Conservation (phyloP, 2,329 filamentous ascomycete species). For the Dendryphion nanum region DNA sequence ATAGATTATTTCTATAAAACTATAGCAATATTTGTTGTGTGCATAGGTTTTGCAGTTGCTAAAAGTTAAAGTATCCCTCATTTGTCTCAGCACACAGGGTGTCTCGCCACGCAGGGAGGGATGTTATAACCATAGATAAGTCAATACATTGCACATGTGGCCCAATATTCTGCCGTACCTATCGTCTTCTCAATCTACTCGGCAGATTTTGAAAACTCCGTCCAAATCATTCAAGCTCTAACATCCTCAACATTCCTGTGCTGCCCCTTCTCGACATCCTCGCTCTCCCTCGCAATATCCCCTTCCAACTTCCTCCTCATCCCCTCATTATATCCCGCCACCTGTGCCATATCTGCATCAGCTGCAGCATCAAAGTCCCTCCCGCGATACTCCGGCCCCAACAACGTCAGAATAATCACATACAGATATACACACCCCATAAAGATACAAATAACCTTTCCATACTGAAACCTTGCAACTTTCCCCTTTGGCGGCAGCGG, state of each 20-base stretch:
- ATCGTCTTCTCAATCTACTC: no score
- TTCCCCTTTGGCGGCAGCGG: slow-evolving; percentile 58
- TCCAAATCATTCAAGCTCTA: slow-evolving; percentile 1
- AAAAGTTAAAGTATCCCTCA: slow-evolving; percentile 3
- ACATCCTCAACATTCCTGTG: slow-evolving; percentile 6
- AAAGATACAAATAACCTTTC: slow-evolving; percentile 85
- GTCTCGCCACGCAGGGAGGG: slow-evolving; percentile 1
- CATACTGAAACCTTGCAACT: slow-evolving; percentile 55
- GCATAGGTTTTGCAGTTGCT: slow-evolving; percentile 1
- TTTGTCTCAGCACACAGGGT: slow-evolving; percentile 1
- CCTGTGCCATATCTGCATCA: slow-evolving; percentile 35
- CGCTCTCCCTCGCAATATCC: slow-evolving; percentile 2
- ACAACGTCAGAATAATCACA: slow-evolving; percentile 59
- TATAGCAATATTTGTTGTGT: slow-evolving; percentile 1
- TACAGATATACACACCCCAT: slow-evolving; percentile 78
- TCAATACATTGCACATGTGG: no score
- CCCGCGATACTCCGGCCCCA: slow-evolving; percentile 56
- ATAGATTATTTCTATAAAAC: slow-evolving; percentile 1
- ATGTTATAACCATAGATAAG: no score
- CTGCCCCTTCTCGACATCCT: slow-evolving; percentile 10
- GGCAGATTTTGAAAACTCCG: no score
- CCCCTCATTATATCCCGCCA: slow-evolving; percentile 10
- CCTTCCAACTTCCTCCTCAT: slow-evolving; percentile 6
- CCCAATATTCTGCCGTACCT: no score
- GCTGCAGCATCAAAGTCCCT: slow-evolving; percentile 30